Conservation (phyloP, 208 protist species). For the Wallacemonas rigidus region DNA sequence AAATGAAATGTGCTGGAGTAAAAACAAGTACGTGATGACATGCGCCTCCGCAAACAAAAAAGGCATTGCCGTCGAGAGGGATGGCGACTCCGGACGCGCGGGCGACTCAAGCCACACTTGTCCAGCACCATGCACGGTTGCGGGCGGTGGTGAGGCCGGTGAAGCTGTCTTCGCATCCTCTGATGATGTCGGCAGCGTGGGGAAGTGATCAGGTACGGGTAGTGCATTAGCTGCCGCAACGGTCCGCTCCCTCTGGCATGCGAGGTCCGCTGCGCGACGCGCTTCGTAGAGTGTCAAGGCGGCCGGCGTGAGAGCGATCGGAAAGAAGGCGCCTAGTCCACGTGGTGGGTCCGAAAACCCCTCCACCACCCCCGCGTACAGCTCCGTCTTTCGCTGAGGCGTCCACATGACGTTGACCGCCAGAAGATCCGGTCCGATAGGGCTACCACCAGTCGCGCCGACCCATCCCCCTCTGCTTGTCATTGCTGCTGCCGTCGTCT, state of each 20-base stretch:
- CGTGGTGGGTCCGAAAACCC: background rate
- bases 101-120: conserved; percentile 6
- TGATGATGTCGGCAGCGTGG: background rate
- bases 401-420: conserved; percentile 13
- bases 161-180: background rate
- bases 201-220: conserved; percentile 10
- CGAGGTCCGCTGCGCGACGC: background rate
- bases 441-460: conserved; percentile 1
- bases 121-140: background rate
- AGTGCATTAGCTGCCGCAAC: background rate
- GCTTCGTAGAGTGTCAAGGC: background rate
- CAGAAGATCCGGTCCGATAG: conserved; percentile 1
- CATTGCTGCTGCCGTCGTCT: too few relatives aligned
- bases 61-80: conserved; percentile 16
- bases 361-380: conserved; percentile 3
- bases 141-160: background rate
- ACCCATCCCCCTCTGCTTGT: background rate
- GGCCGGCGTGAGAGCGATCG: background rate
- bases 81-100: background rate
- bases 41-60: conserved; percentile 41
- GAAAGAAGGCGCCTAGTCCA: conserved; percentile 14
- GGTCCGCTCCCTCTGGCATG: background rate
- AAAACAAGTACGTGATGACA: conserved; percentile 55
- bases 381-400: conserved; percentile 8
- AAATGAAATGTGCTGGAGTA: conserved; percentile 65